Evolutionary conservation across 1,284 basidiomycete species (phyloP).

Genomic region (Nidula niveotomentosa): DNA sequence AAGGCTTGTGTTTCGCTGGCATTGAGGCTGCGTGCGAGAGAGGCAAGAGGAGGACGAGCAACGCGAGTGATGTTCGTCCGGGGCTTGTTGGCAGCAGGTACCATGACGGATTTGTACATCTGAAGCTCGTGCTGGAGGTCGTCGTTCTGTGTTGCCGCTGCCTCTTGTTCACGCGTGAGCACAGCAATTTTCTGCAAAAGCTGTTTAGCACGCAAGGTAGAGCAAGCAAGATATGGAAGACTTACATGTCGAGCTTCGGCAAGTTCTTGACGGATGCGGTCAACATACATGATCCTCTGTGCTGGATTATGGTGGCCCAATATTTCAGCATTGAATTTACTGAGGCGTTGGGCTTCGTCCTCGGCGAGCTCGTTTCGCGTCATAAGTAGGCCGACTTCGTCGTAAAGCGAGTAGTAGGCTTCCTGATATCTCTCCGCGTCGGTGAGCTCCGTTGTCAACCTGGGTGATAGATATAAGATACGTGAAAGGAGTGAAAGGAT

Average conservation of each 20-base stretch:
- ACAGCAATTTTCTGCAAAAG: constrained; percentile 51
- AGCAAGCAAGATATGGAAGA: not conserved
- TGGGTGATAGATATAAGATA: constrained; percentile 20
- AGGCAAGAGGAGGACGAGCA: constrained; percentile 49
- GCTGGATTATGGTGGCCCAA: constrained; percentile 72
- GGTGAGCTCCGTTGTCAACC: constrained; percentile 55
- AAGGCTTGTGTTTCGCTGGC: constrained; percentile 3
- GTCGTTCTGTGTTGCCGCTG: constrained; percentile 42
- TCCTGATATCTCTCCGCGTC: constrained; percentile 64
- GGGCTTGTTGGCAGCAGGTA: constrained; percentile 57
- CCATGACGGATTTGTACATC: constrained; percentile 68
- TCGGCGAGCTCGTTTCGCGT: constrained; percentile 74
- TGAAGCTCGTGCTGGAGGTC: constrained; percentile 62
- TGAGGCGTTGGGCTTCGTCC: constrained; percentile 63
- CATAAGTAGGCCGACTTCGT: constrained; percentile 61
- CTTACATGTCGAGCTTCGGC: constrained; percentile 71
- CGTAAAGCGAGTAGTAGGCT: constrained; percentile 60
- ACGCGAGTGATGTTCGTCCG: constrained; percentile 65
- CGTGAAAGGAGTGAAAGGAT: not conserved
- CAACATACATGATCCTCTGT: constrained; percentile 74
- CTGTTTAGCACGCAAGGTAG: not conserved
- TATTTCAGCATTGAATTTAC: constrained; percentile 77
- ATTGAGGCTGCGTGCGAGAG: constrained; percentile 42
- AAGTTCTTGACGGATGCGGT: constrained; percentile 67
- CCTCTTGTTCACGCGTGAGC: constrained; percentile 55